Percentiles rank a stretch among this genome's conserved stretches.
phyloP scores from a whole-genome alignment of 2,329 filamentous ascomycete genomes.

The Sporothrix mexicana region DNA sequence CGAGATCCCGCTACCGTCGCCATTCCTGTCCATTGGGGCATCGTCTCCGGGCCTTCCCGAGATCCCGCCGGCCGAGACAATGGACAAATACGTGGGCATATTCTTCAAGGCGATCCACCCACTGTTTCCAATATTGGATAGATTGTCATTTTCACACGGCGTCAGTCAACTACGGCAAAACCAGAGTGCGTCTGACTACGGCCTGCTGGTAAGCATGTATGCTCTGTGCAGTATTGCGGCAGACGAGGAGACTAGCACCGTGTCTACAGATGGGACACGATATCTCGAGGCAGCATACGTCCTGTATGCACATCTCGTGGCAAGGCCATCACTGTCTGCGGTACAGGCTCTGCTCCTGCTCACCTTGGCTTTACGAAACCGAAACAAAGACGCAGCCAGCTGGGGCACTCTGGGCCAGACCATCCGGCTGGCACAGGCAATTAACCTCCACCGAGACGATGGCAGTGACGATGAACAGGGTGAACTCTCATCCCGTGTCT shows the following conservation, averaged over 20 bases:
- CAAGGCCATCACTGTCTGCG: background rate
- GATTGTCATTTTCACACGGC: background rate
- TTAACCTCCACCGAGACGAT: slow-evolving; percentile 24
- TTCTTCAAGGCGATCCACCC: slow-evolving; percentile 21
- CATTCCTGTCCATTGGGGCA: background rate
- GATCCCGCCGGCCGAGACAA: background rate
- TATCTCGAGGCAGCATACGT: slow-evolving; percentile 17
- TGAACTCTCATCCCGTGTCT: background rate
- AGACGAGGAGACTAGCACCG: slow-evolving; percentile 26
- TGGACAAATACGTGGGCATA: background rate
- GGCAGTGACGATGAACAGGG: background rate
- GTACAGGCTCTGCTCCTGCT: slow-evolving; percentile 33
- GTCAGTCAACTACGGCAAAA: background rate
- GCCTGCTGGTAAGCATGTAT: slow-evolving; percentile 24
- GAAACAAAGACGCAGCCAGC: slow-evolving; percentile 33
- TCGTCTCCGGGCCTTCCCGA: background rate
- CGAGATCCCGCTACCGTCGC: slow-evolving; percentile 27
- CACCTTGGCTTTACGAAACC: slow-evolving; percentile 28
- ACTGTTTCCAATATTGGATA: slow-evolving; percentile 16
- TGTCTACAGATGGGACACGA: slow-evolving; percentile 1
- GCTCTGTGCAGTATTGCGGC: slow-evolving; percentile 27
- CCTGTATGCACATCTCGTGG: slow-evolving; percentile 31
- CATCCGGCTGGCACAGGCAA: slow-evolving; percentile 30
- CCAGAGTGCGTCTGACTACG: background rate
- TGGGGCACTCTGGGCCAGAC: slow-evolving; percentile 33